Evolutionary conservation across 1,284 basidiomycete species (phyloP), one percentile per base, ranked within the genome.

Genomic region (Exobasidium rhododendri): DNA sequence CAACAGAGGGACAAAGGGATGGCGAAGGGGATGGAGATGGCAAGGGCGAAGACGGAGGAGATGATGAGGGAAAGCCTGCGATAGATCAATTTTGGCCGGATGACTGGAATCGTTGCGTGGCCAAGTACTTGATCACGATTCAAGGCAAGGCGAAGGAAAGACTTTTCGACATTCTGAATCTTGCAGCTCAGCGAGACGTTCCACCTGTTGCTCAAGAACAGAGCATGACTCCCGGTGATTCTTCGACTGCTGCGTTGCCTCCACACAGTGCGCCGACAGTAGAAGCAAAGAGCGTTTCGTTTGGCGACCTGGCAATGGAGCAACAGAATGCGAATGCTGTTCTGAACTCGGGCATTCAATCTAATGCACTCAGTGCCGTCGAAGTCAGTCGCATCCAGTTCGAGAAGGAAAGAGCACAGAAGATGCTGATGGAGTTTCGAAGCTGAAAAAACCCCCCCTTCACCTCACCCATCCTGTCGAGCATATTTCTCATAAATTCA

Each of bases 121-220:
- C 40, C 13, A 14, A 26, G 10, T 56, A 56, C 31, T 40, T 56
- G 1, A 26, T 14, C 2, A 56, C 55, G 4, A 26, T 56, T 4
- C 55, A 56, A 46, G 55, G 55, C 14, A 32, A 3, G 29, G 55
- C 55, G 24, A 56, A 56, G 26, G 3, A 49, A 5, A 31, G 55
- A 10, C 26, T 56, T 7, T 17, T 56, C 5, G 35, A 29, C 7
- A 32, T 20, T 7, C 35, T 56, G 10, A 43, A 43, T 3, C 28
- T 17, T 6, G 55, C 55, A 13, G 35, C 17, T 4, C 17, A 31
- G 2, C 24, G 17, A 3, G 13, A 3, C 6, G 14, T 45, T 29
- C 32, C 40, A 2, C 14, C 32, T 10, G 13, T n/a, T 6, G 26
- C 35, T 17, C 35, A 40, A 40, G 28, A 43, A 44, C 2, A 13